A percentile compares a stretch with the other conserved stretches of the same genome.
phyloP scores from a whole-genome alignment of 768 basidiomycete species.

The Boletus sp. region DNA sequence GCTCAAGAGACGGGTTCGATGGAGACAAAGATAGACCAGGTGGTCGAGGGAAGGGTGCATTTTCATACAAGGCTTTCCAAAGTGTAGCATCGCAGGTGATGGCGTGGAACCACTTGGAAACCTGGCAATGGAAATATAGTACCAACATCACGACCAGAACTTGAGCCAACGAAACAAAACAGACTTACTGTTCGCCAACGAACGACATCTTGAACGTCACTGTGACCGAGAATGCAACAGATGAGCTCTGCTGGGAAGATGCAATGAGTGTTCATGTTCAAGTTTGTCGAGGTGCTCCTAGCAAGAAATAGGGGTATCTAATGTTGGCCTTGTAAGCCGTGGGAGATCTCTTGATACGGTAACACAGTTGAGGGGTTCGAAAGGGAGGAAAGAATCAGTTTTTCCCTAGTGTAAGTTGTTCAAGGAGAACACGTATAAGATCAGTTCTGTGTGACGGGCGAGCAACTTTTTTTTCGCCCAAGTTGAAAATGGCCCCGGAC shows the following conservation, averaged over 20 bases:
- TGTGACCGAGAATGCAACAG: neutral
- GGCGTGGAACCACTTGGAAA: slow-evolving; percentile 2
- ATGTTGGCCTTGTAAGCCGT: too few relatives aligned
- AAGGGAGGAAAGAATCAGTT: too few relatives aligned
- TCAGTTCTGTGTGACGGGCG: too few relatives aligned
- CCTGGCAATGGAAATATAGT: neutral
- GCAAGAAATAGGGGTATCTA: too few relatives aligned
- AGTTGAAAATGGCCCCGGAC: too few relatives aligned
- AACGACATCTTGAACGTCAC: neutral
- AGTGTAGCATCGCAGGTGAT: neutral
- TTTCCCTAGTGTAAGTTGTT: too few relatives aligned
- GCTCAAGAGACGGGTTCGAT: neutral
- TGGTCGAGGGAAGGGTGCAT: neutral
- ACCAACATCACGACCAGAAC: neutral
- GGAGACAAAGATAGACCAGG: neutral
- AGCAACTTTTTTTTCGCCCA: too few relatives aligned
- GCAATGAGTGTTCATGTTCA: neutral
- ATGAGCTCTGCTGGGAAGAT: neutral
- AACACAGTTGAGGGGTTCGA: too few relatives aligned
- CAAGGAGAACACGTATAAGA: too few relatives aligned
- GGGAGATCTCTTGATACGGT: too few relatives aligned
- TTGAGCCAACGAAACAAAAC: neutral
- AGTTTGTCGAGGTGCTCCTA: too few relatives aligned
- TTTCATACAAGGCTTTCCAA: neutral
- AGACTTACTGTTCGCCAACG: neutral